These are phyloP conservation scores for Tarenaya hassleriana DNA, from an alignment of 345 rosid genomes.

Conservation along the genomic window DNA sequence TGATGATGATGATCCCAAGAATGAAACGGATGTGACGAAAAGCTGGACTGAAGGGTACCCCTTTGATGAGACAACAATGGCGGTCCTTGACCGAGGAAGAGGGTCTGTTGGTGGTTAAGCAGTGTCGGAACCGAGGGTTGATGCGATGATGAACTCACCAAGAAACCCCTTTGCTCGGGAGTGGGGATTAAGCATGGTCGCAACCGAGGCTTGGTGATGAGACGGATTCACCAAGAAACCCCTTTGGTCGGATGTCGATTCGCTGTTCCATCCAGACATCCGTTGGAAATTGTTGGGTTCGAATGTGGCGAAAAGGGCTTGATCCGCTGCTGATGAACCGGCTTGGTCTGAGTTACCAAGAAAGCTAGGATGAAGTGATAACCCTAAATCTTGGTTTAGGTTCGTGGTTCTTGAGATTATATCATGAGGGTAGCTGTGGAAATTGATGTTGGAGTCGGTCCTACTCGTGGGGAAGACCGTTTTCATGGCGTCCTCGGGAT, in stretches of 20 bases:
- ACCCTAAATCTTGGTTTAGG: constrained; percentile 54
- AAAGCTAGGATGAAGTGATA: constrained; percentile 49
- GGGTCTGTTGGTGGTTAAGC: constrained; percentile 33
- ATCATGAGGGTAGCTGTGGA: constrained; percentile 48
- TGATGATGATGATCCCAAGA: constrained; percentile 44
- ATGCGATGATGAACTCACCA: constrained; percentile 35
- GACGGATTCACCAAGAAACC: too few relatives aligned
- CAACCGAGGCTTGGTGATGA: constrained; percentile 16
- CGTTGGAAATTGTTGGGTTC: constrained; percentile 36
- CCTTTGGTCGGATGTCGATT: too few relatives aligned
- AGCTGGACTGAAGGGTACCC: constrained; percentile 93
- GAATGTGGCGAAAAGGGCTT: constrained; percentile 19
- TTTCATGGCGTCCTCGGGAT: constrained; percentile 49
- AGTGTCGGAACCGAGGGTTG: constrained; percentile 32
- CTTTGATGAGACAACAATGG: constrained; percentile 31
- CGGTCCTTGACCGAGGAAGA: constrained; percentile 42
- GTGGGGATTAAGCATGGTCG: too few relatives aligned
- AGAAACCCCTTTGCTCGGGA: constrained; percentile 32
- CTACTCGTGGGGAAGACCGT: constrained; percentile 53
- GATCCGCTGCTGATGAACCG: constrained; percentile 23
- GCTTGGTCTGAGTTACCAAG: constrained; percentile 26
- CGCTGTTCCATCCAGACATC: constrained; percentile 39
- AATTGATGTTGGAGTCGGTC: constrained; percentile 35
- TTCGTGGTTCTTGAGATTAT: constrained; percentile 41
- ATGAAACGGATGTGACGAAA: constrained; percentile 37